Conservation (phyloP, 768 basidiomycete species). For the Russula brevipes region DNA sequence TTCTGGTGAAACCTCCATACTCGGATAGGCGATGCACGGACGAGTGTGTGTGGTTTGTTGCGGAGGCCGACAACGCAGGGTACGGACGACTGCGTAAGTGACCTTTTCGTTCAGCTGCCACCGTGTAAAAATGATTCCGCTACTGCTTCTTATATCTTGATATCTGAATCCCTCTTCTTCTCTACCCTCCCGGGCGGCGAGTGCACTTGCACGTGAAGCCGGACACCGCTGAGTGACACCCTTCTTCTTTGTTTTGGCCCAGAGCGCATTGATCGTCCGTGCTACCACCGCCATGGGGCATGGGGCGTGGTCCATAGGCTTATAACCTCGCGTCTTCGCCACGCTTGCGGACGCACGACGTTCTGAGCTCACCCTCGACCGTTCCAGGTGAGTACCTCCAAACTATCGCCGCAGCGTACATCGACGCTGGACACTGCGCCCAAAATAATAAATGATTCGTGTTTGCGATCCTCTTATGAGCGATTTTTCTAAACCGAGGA, state of each 20-base stretch:
- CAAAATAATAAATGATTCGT: slow-evolving; percentile 4
- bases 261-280: slow-evolving; percentile 23
- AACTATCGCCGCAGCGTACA: neutral
- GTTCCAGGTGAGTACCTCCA: slow-evolving; percentile 8
- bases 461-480: neutral
- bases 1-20: slow-evolving; percentile 14
- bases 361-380: neutral
- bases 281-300: slow-evolving; percentile 18
- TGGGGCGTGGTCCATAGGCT: slow-evolving; percentile 22
- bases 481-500: neutral
- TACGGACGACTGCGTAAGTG: slow-evolving; percentile 18
- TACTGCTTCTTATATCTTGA: slow-evolving; percentile 20
- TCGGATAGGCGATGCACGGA: slow-evolving; percentile 2
- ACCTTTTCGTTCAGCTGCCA: slow-evolving; percentile 12
- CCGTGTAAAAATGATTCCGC: slow-evolving; percentile 23
- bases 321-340: neutral
- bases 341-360: slow-evolving; percentile 1
- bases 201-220: slow-evolving; percentile 7
- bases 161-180: slow-evolving; percentile 23
- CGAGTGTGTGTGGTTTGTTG: slow-evolving; percentile 16
- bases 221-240: slow-evolving; percentile 21
- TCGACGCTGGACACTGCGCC: neutral
- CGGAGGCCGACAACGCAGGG: slow-evolving; percentile 2
- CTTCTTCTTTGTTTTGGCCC: slow-evolving; percentile 12
- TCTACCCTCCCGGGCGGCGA: neutral